Evolutionary conservation across 108 stramenopile species (phyloP).

Genomic region (Hondaea fermentalgiana): DNA sequence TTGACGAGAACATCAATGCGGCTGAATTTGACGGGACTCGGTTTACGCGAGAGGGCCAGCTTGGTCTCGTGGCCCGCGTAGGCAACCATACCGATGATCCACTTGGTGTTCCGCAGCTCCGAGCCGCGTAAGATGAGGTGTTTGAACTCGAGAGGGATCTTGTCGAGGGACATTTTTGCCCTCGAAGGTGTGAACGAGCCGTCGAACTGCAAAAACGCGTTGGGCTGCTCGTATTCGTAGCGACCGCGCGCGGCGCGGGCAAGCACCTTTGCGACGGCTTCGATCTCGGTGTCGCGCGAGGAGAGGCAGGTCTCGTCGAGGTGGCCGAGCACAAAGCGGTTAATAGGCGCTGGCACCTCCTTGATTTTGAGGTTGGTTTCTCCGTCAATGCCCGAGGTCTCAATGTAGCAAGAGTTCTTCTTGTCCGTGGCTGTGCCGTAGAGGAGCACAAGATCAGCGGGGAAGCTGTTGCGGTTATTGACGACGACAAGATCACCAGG

Average conservation of each 20-base stretch:
- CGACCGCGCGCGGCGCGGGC: not conserved
- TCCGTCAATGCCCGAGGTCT: constrained; percentile 90
- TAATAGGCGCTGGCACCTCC: not conserved
- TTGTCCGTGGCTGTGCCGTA: constrained; percentile 56
- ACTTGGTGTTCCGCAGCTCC: constrained; percentile 84
- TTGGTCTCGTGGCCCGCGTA: constrained; percentile 92
- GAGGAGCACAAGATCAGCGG: constrained; percentile 83
- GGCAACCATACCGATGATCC: constrained; percentile 83
- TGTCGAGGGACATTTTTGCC: not conserved
- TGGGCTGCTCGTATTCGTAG: constrained; percentile 8
- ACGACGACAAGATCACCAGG: constrained; percentile 83
- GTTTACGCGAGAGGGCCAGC: constrained; percentile 75
- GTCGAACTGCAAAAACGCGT: not conserved
- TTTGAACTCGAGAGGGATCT: constrained; percentile 24
- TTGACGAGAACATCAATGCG: constrained; percentile 61
- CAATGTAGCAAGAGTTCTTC: constrained; percentile 71
- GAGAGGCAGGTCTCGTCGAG: not conserved
- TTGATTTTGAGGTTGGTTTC: constrained; percentile 89
- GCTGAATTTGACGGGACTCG: constrained; percentile 81
- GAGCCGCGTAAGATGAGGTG: constrained; percentile 84
- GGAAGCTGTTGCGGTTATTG: constrained; percentile 76
- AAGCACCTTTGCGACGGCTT: not conserved
- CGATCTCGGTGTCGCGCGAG: not conserved
- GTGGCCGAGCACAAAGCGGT: not conserved
- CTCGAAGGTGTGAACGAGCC: constrained; percentile 24